phyloP scores from a whole-genome alignment of 768 basidiomycete genomes.

The Macrocybe gigantea region DNA sequence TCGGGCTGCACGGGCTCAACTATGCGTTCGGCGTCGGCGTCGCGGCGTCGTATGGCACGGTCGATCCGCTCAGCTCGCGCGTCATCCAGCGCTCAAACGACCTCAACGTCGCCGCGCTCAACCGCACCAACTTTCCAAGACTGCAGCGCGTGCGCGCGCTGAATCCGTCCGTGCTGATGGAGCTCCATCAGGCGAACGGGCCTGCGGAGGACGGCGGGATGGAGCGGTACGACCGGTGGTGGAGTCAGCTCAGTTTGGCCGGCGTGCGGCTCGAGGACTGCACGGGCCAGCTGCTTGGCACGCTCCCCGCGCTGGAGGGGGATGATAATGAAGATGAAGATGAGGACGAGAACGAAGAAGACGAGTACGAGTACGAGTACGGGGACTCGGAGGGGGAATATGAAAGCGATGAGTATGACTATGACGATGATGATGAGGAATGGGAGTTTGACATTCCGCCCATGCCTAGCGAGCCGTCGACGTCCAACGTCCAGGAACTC shows the following conservation, averaged over 20 bases:
- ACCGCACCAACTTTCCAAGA: conserved; percentile 50
- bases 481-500: conserved; percentile 33
- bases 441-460: conserved; percentile 21
- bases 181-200: conserved; percentile 51
- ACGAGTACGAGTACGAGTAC: conserved; percentile 24
- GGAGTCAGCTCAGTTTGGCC: conserved; percentile 41
- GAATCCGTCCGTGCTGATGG: conserved; percentile 46
- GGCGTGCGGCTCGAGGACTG: conserved; percentile 70
- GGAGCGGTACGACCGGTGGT: conserved; percentile 69
- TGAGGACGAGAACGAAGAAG: conserved; percentile 23
- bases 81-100: conserved; percentile 58
- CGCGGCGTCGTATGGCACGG: conserved; percentile 33
- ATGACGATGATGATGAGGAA: conserved; percentile 21
- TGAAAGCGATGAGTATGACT: conserved; percentile 21
- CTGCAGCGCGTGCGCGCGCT: conserved; percentile 55
- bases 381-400: conserved; percentile 21
- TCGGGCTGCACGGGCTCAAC: conserved; percentile 65
- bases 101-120: conserved; percentile 53
- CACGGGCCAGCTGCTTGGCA: conserved; percentile 60
- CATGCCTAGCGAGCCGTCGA: conserved; percentile 17
- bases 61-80: conserved; percentile 37
- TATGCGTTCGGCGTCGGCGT: conserved; percentile 66
- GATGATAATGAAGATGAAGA: conserved; percentile 15
- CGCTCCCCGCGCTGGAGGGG: conserved; percentile 31
- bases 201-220: conserved; percentile 37